These are phyloP conservation scores for Kodamaea sp. DNA, from an alignment of 1,139 yeast genomes.

Conservation along the genomic window DNA sequence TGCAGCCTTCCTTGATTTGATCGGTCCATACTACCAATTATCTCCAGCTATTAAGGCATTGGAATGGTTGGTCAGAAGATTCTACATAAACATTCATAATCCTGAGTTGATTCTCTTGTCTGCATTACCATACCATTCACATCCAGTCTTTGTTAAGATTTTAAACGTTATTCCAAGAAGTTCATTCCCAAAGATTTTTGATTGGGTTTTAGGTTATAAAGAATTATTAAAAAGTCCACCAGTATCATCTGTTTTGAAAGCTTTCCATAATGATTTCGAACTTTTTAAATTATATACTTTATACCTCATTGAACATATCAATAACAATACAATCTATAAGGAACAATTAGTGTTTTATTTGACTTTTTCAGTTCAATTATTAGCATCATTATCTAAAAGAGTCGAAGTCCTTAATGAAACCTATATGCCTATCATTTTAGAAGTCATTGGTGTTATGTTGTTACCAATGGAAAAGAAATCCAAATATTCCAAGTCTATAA, in stretches of 20 bases:
- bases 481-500: constrained; percentile 28
- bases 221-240: constrained; percentile 65
- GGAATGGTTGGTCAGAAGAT: constrained; percentile 94
- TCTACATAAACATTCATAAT: constrained; percentile 79
- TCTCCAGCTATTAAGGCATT: constrained; percentile 77
- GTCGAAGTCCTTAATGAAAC: constrained; percentile 26
- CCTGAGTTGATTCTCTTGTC: constrained; percentile 68
- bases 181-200: constrained; percentile 71
- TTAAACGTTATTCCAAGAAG: constrained; percentile 62
- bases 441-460: constrained; percentile 52
- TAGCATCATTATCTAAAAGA: constrained; percentile 38
- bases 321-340: constrained; percentile 58
- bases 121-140: constrained; percentile 71
- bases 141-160: constrained; percentile 69
- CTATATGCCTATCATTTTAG: constrained; percentile 53
- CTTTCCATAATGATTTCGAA: constrained; percentile 62
- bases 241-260: constrained; percentile 63
- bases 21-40: constrained; percentile 73
- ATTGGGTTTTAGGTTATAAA: constrained; percentile 67
- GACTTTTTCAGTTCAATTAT: constrained; percentile 63
- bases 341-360: constrained; percentile 76
- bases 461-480: constrained; percentile 21
- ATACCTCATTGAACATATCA: constrained; percentile 52
- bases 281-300: constrained; percentile 64
- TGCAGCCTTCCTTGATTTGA: constrained; percentile 65